Evolutionary conservation across 371 early-diverging fungal species (phyloP), one percentile per base, ranked within the genome.

Genomic region (Mortierella sp.): DNA sequence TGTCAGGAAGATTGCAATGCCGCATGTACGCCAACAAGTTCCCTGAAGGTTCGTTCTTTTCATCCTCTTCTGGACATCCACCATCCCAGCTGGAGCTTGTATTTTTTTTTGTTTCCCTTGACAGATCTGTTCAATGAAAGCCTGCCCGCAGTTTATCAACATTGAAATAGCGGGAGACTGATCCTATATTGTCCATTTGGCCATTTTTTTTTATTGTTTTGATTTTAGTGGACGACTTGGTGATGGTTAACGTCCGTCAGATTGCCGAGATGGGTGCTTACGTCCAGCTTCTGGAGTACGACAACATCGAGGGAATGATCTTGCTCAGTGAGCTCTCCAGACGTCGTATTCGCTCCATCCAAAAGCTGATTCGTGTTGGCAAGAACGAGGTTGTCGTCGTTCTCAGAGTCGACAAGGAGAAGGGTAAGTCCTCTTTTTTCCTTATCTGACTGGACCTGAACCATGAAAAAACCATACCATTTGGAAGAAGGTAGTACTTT

Each of bases 241-340:
- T 99, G 63, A 97, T 99, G 93, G 99, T 97, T 70, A 98, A 94
- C 79, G 98, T 99, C 61, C 91, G 93, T 57, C 94, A 96, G 79
- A 97, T 99, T 80, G 95, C 95, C 49, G 98, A 98, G 72, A 94
- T 99, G 89, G 99, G 99, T 46, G 98, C 99, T 53, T 97, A 98
- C 80, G 97, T 99, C 44, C 91, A 94, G 76, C 88, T 99, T 60
- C 79, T 92, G 37, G 95, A 95, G 82, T 95, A 98, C 80, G 93
- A 93, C 70, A 92, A 94, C 79, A 93, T 94, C 70, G 95, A 96
- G 79, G 99, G 99, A 64, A 98, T 99, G 96, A 97, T 99, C 80
- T 87, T 97, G 65, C 83, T 97, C 52, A 91, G 94, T 14, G 99
- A 99, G 83, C 86, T 99, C 70, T 95, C 97, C 1, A 89, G 99